Conservation (phyloP, 1,284 basidiomycete species). For the Leccinum pallidistipes region DNA sequence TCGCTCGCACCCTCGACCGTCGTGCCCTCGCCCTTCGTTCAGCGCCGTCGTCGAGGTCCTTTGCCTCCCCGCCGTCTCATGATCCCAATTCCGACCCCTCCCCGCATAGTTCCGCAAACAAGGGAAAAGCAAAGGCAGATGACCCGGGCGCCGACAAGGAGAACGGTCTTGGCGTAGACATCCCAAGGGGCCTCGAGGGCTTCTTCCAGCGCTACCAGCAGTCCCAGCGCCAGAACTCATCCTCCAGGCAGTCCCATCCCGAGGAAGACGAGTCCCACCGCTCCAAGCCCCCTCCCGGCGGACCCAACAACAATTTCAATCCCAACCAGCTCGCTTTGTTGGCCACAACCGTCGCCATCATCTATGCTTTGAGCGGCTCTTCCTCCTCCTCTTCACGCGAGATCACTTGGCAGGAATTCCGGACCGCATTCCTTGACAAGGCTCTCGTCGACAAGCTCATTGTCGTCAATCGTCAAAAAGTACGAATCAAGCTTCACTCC, state of each 20-base stretch:
- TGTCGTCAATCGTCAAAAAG: constrained; percentile 90
- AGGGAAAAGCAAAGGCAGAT: constrained; percentile 43
- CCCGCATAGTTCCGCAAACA: constrained; percentile 29
- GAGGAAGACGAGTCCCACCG: constrained; percentile 41
- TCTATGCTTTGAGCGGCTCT: constrained; percentile 69
- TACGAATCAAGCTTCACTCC: constrained; percentile 85
- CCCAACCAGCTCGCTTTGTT: constrained; percentile 62
- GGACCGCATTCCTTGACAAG: constrained; percentile 93
- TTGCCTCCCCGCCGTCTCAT: constrained; percentile 43
- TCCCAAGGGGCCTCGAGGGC: constrained; percentile 65
- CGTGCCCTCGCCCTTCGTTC: constrained; percentile 12
- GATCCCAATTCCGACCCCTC: constrained; percentile 22
- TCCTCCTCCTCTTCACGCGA: constrained; percentile 70
- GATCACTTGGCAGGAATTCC: constrained; percentile 99
- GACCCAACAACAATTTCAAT: constrained; percentile 48
- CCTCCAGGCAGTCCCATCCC: constrained; percentile 33
- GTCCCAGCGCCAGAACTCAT: constrained; percentile 39
- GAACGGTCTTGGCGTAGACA: constrained; percentile 21
- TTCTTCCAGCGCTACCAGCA: constrained; percentile 78
- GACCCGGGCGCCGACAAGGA: constrained; percentile 24
- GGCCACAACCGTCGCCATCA: constrained; percentile 58
- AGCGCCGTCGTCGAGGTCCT: constrained; percentile 36
- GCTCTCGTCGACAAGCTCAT: constrained; percentile 94
- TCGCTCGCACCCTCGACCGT: constrained; percentile 26
- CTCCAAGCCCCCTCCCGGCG: constrained; percentile 46